These are phyloP conservation scores for Gossypium lobatum DNA, from an alignment of 441 rosid genomes.

Conservation along the genomic window DNA sequence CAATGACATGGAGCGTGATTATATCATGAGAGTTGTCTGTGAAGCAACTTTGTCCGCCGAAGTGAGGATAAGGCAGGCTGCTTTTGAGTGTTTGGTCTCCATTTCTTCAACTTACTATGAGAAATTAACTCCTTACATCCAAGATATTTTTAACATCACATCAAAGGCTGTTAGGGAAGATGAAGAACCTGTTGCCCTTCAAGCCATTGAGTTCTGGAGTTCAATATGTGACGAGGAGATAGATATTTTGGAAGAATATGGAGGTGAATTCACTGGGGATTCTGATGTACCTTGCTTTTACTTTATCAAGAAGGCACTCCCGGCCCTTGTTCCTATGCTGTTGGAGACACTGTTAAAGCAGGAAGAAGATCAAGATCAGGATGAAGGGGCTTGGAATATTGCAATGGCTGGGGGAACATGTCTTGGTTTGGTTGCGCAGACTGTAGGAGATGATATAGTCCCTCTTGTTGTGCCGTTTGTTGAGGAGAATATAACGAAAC, in stretches of 20 bases:
- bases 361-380: conserved; percentile 76
- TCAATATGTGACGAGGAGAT: conserved; percentile 62
- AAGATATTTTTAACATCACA: conserved; percentile 59
- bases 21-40: conserved; percentile 69
- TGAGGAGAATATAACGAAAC: conserved; percentile 61
- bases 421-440: conserved; percentile 67
- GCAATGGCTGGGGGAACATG: conserved; percentile 64
- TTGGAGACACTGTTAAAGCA: conserved; percentile 65
- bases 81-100: conserved; percentile 73
- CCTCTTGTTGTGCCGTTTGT: conserved; percentile 75
- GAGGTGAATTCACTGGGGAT: conserved; percentile 32
- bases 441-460: conserved; percentile 68
- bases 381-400: conserved; percentile 69
- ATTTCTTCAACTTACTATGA: conserved; percentile 74
- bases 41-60: conserved; percentile 65
- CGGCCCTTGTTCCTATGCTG: conserved; percentile 54
- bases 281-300: conserved; percentile 39
- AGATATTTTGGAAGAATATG: conserved; percentile 44
- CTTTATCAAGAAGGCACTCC: conserved; percentile 59
- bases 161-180: conserved; percentile 69
- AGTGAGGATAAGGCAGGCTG: conserved; percentile 65
- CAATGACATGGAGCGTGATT: conserved; percentile 73
- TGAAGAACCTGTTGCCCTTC: conserved; percentile 68
- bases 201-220: conserved; percentile 76
- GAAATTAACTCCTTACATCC: conserved; percentile 56